Conservation (phyloP, 1,284 basidiomycete genomes). For the Microbotryomycetes sp. region DNA sequence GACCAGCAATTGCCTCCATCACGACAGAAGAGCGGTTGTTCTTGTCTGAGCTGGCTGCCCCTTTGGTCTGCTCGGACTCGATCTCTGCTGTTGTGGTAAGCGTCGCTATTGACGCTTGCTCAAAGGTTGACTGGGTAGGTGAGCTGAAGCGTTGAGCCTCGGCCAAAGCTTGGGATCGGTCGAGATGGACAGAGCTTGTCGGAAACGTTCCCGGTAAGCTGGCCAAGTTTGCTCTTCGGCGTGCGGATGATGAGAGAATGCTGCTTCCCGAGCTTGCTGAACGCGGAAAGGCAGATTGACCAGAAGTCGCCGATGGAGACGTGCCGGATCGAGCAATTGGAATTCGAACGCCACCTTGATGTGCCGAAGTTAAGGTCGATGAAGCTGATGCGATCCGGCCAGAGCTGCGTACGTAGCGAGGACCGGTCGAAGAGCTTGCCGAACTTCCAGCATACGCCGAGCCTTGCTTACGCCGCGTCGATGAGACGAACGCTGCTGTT, state of each 20-base stretch:
- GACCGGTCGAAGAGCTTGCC: slow-evolving; percentile 3
- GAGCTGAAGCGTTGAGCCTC: background rate
- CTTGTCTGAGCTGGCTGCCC: too few relatives aligned
- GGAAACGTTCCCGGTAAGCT: background rate
- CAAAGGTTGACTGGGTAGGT: too few relatives aligned
- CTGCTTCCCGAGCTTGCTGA: slow-evolving; percentile 19
- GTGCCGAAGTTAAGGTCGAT: background rate
- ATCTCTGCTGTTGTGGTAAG: too few relatives aligned
- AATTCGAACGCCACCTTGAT: background rate
- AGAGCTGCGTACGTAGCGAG: slow-evolving; percentile 15
- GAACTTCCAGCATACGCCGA: background rate
- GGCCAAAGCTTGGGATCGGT: background rate
- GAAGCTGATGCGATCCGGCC: background rate
- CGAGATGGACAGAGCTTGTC: background rate
- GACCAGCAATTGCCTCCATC: background rate
- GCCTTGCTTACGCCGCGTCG: slow-evolving; percentile 6
- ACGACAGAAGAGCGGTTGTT: background rate
- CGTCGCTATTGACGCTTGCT: too few relatives aligned
- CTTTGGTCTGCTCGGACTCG: too few relatives aligned
- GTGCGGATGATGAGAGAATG: slow-evolving; percentile 23
- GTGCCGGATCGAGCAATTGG: background rate
- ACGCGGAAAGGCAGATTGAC: slow-evolving; percentile 7
- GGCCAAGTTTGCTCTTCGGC: background rate
- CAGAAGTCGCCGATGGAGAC: background rate
- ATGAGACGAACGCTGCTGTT: slow-evolving; percentile 26